Evolutionary conservation across 1,284 basidiomycete species (phyloP).

Genomic region (Ganoderma sinense): DNA sequence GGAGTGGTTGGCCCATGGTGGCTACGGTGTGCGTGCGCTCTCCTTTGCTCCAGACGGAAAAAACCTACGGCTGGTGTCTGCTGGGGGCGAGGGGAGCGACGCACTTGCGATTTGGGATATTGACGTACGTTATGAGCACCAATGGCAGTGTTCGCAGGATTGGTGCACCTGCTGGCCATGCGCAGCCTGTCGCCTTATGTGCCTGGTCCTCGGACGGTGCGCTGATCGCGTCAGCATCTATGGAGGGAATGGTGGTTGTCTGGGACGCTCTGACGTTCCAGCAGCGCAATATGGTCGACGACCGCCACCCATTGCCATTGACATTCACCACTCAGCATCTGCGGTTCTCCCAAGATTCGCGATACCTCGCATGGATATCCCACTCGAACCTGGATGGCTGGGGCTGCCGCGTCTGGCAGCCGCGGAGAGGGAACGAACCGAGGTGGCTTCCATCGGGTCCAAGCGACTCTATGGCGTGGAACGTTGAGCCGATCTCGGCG

Average conservation of each 20-base stretch:
- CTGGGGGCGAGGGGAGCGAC: background rate
- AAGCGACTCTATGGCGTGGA: no score
- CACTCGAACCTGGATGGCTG: accelerated
- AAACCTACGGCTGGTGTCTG: background rate
- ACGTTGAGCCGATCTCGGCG: background rate
- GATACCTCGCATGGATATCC: background rate
- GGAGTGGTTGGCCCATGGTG: background rate
- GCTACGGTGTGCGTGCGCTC: background rate
- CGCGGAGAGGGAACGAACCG: background rate
- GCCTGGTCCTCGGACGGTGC: slow-evolving; percentile 3
- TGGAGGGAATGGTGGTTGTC: background rate
- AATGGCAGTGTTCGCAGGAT: background rate
- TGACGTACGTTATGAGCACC: background rate
- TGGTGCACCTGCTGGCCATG: background rate
- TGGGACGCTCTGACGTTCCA: slow-evolving; percentile 1
- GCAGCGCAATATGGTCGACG: background rate
- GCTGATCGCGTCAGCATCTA: background rate
- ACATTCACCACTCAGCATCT: background rate
- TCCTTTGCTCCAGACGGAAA: background rate
- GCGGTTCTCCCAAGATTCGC: background rate
- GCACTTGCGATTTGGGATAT: background rate
- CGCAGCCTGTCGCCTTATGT: background rate
- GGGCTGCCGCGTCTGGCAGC: background rate
- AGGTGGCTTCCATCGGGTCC: background rate
- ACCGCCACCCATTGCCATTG: background rate